Conservation (phyloP, 208 protist genomes). For the Acanthamoeba healyi region DNA sequence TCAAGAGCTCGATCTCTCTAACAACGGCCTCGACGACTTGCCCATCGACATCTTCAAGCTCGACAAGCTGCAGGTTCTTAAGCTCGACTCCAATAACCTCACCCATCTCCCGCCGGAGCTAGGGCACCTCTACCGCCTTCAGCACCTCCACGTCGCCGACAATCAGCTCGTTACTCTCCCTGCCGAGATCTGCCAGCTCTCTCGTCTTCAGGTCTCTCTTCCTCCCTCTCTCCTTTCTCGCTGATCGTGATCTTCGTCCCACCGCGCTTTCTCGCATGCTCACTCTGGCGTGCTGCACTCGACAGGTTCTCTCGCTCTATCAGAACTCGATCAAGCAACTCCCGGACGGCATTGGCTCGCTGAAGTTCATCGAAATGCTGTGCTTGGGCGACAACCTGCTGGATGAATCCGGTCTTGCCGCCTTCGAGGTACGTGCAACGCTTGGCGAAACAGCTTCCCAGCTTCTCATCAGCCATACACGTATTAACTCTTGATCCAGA, state of each 20-base stretch:
- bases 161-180: constrained; percentile 41
- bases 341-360: constrained; percentile 15
- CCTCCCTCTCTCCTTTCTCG: not conserved
- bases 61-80: constrained; percentile 48
- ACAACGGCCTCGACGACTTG: constrained; percentile 32
- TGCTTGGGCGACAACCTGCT: constrained; percentile 70
- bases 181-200: constrained; percentile 49
- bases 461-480: not conserved
- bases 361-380: constrained; percentile 41
- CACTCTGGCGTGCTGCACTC: not conserved
- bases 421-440: not conserved
- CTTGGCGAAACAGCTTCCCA: no score
- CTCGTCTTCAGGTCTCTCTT: constrained; percentile 31
- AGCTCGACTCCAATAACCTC: constrained; percentile 46
- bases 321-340: constrained; percentile 32
- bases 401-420: constrained; percentile 25
- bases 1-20: constrained; percentile 66
- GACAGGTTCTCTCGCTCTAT: constrained; percentile 61
- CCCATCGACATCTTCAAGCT: constrained; percentile 66
- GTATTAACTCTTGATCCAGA: not conserved
- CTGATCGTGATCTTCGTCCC: not conserved
- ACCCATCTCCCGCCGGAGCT: constrained; percentile 58
- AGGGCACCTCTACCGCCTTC: constrained; percentile 44
- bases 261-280: not conserved
- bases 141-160: constrained; percentile 28